Evolutionary conservation across 495 filamentous ascomycete species (phyloP), one percentile per base, ranked within the genome.

Genomic region (Trichocladium antarcticum): DNA sequence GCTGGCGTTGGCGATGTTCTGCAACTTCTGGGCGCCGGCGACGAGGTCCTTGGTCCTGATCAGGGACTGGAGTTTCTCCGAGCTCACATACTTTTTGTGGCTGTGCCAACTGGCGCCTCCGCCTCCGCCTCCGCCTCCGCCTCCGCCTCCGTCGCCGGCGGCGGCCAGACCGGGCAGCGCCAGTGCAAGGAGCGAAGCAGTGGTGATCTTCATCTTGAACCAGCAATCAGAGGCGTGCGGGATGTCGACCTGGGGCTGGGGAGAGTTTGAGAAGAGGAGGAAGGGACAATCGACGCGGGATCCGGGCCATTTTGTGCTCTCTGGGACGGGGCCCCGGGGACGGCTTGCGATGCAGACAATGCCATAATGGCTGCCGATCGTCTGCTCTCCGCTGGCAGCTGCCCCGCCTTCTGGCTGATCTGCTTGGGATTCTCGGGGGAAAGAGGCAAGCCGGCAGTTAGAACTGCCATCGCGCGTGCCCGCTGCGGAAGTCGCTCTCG

Each of bases 11-110:
- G 73, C 67, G 43, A 74, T 55, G 31, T 61, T 58, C 49, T 71
- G 68, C 11, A 76, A 59, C 51, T 67, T 66, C 40, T 73, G 59
- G 11, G 72, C 62, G 43, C 71, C 72, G 6, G 56, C 59, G 21
- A 69, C 51, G 17, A 76, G 65, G 51, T 62, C 64, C 12, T 62
- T 51, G 34, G 63, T 45, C 10, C 81, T 21, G 63, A 72, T 31
- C 68, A 66, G 35, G 40, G 42, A 19, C 49, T 64, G 62, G 32
- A 64, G 57, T 16, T 42, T 43, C 15, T 54, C 35, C 10, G 61
- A 57, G 15, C 7, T 38, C 35, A 64, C 61, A 2, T 55, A 32
- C 5, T 43, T 43, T 40, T 50, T 45, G 34, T 37, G 46, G 27
- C 37, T 27, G 48, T 10, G 6, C 28, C 8, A 6, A 8, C 21